Evolutionary conservation across 2,329 filamentous ascomycete species (phyloP).

Genomic region (Diaporthe eres): DNA sequence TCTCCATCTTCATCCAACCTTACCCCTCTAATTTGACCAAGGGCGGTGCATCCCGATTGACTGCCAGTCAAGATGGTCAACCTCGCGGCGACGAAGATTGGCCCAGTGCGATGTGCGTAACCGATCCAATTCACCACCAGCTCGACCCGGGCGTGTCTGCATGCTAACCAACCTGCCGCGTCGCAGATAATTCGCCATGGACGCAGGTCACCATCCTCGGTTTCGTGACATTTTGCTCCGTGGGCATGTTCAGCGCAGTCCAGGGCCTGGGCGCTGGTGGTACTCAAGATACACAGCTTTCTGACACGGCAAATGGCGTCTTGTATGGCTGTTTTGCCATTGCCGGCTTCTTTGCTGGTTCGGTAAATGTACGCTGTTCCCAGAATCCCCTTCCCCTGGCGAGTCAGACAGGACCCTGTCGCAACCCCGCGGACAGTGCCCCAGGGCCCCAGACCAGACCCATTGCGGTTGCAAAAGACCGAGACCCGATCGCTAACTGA

Average conservation of each 20-base stretch:
- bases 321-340: conserved; percentile 45
- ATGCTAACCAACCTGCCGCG: background rate
- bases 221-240: conserved; percentile 46
- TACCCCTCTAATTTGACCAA: background rate
- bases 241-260: conserved; percentile 46
- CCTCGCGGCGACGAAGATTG: conserved; percentile 39
- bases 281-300: conserved; percentile 41
- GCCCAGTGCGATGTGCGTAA: conserved; percentile 39
- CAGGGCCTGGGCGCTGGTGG: conserved; percentile 42
- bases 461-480: background rate
- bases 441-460: background rate
- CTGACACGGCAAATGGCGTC: conserved; percentile 43
- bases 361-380: conserved; percentile 41
- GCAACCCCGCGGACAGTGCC: conserved; percentile 3
- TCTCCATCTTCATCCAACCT: background rate
- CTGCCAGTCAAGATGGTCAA: conserved; percentile 38
- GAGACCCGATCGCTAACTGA: conserved; percentile 5
- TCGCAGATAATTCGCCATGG: conserved; percentile 44
- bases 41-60: background rate
- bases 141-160: background rate
- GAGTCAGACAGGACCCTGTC: background rate
- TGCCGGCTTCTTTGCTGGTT: conserved; percentile 42
- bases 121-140: background rate
- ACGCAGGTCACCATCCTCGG: conserved; percentile 45
- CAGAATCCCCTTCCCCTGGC: background rate